Conservation (phyloP, 2,329 filamentous ascomycete species). For the Penicillium sp. region DNA sequence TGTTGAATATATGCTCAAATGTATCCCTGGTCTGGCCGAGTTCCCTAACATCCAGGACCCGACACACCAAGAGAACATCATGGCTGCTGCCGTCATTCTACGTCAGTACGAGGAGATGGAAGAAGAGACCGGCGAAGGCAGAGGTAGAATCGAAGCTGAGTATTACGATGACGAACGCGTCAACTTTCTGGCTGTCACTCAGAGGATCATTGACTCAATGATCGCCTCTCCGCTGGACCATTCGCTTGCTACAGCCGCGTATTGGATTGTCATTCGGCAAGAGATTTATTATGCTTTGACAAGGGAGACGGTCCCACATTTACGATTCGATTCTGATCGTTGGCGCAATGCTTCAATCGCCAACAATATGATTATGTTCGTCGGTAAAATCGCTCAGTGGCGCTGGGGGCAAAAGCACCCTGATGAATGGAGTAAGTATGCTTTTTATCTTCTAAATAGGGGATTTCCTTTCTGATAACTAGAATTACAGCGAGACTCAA, state of each 20-base stretch:
- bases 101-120: conserved; percentile 33
- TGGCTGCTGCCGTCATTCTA: conserved; percentile 30
- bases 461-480: too few relatives aligned
- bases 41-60: conserved; percentile 22
- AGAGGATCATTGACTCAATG: conserved; percentile 28
- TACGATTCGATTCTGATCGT: conserved; percentile 16
- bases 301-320: conserved; percentile 17
- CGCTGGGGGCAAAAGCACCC: conserved; percentile 17
- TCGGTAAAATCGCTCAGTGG: conserved; percentile 26
- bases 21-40: conserved; percentile 23
- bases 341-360: conserved; percentile 16
- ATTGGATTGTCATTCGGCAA: conserved; percentile 31
- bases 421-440: conserved; percentile 20
- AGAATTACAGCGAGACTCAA: conserved; percentile 16
- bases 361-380: conserved; percentile 23
- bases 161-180: conserved; percentile 13
- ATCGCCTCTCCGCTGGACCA: conserved; percentile 19
- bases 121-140: conserved; percentile 32
- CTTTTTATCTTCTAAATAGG: too few relatives aligned
- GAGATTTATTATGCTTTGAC: conserved; percentile 31
- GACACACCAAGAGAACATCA: conserved; percentile 29
- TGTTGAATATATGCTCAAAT: conserved; percentile 28
- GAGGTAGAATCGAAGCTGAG: conserved; percentile 23
- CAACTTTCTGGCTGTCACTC: conserved; percentile 28
- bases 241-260: conserved; percentile 24